Conservation (phyloP, 257 asterid species). For the Handroanthus guayacan region DNA sequence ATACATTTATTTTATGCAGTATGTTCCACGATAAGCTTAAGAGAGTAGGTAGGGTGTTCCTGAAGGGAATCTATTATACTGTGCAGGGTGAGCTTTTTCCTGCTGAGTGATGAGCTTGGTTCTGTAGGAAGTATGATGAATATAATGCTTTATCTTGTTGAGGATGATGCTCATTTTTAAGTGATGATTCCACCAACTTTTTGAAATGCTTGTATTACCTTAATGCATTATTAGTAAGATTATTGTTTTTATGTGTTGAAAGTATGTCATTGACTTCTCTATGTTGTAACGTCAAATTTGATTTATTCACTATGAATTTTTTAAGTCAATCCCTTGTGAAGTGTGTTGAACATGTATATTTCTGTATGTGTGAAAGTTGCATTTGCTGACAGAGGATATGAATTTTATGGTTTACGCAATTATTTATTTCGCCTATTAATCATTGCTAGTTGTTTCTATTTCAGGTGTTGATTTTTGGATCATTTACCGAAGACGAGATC, state of each 20-base stretch:
- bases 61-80: not conserved
- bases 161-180: not conserved
- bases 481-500: conserved; percentile 83
- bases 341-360: not conserved
- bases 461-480: conserved; percentile 79
- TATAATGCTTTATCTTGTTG: conserved; percentile 20
- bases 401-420: not conserved
- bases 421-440: conserved; percentile 13
- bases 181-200: not conserved
- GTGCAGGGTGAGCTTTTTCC: conserved; percentile 13
- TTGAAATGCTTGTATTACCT: not conserved
- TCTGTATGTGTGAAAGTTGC: not conserved
- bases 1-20: not conserved
- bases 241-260: not conserved
- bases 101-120: not conserved
- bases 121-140: not conserved
- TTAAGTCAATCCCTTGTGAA: not conserved
- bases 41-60: not conserved
- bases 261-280: not conserved
- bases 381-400: conserved; percentile 3
- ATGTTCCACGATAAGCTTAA: not conserved
- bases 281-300: not conserved
- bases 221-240: not conserved
- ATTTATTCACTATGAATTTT: conserved; percentile 4
- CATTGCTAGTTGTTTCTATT: conserved; percentile 7